Evolutionary conservation across 352 stramenopile species (phyloP), one percentile per base, ranked within the genome.

Genomic region (Pythium dissimile): DNA sequence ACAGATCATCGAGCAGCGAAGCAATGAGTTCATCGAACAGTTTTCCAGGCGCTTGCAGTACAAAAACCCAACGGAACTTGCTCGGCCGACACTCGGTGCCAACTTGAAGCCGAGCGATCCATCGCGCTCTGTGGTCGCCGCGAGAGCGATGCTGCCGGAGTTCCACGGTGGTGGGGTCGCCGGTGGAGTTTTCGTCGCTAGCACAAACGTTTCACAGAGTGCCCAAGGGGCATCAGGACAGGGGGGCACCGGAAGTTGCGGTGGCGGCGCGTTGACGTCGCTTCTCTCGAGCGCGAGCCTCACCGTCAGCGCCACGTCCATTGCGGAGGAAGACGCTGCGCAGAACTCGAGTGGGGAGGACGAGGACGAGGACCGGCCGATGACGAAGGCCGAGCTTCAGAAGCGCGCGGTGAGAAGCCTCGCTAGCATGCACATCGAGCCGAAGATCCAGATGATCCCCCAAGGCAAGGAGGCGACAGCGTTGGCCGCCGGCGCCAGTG

Each of bases 1-100:
- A 6, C 20, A 92, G 82, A 88, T 92, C 61, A 92, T 92, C 26
- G 82, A 92, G 64, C 72, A 89, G 45, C 77, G 82, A 8, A 89
- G 82, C 63, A 92, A 80, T 44, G 82, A 92, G 37, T 66, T 92
- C 5, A 82, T 92, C 34, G 82, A 89, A 55, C 82, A 89, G 31
- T 88, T 92, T 59, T 88, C 77, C 13, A 63, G 75, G 8, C 73
- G 73, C 11, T 62, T 91, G 32, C 79, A 88, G 61, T 72, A 80
- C 58, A 87, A 86, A 59, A 89, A 88, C 43, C 78, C 81, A 1
- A 65, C 49, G 12, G 76, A 89, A 54, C 46, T 75, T 11, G 69
- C 75, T 28, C 75, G 73, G 15, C 74, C 75, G 26, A 80, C 75
- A 9, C 57, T 91, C 11, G 81, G 81, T 6, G 76, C 81, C 12